Base-by-base conservation (phyloP, 345 rosid species). In the Firmiana major region DNA sequence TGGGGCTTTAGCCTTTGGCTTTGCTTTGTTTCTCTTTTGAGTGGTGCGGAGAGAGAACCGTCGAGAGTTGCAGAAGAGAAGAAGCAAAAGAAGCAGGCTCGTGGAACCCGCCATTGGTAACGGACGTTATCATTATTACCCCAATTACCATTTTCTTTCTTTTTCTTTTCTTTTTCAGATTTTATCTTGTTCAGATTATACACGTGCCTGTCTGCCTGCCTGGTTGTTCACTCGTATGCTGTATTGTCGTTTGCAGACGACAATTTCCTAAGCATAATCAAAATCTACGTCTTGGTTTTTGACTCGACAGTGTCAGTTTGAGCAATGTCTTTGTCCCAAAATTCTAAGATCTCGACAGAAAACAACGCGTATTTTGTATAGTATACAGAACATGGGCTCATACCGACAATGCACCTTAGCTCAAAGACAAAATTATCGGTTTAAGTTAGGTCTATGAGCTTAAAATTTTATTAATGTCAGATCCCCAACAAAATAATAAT, bases 101-200 rank as follows among this genome's bases (percentile, higher is more conserved):
- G 71, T 71, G 88, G 86, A 82, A 87, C 90, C 88, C 88, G 86
- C 87, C 86, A 88, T 79, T 7, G 34, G 75, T 9, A 73, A 78
- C 79, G 81, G 79, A 78, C 75, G 48, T 62, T 21, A 22, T 58
- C 75, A 79, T 70, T 38, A 75, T 74, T 40, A 38, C 71, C 5
- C 40, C 28, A 4, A 28, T 59, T 71, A 58, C 11, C 45, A 8
- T 74, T 24, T 36, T 38, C 40, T 21, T 31, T 66, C 46, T 16
- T 17, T 10, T 72, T 7, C 34, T 34, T 24, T 0, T 31, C 0
- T 43, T 42, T 46, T 2, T 28, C 15, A n/a, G 19, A 31, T 5
- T 9, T 58, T 9, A 3, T 16, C 12, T 13, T 7, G 0, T 9
- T 63, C 54, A 21, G 42, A n/a, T n/a, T n/a, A n/a, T n/a, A n/a